Base-by-base conservation (phyloP, 2,329 filamentous ascomycete species). In the Aspergillus hiratsukae region DNA sequence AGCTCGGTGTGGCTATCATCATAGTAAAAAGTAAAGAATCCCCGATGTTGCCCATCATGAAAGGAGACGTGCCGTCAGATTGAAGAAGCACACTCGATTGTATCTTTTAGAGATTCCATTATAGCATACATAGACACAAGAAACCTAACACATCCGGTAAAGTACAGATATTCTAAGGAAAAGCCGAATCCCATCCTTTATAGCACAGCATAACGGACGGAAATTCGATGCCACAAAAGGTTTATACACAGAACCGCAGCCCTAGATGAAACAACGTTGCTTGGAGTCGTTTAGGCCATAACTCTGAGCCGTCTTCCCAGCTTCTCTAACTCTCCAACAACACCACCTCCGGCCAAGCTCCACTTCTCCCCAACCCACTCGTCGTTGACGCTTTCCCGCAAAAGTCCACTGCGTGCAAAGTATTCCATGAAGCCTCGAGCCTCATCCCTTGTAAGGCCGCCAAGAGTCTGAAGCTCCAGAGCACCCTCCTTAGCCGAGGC, bases 341-440 rank as follows among this genome's bases (percentile, higher is more conserved):
- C 83, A 17, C 92, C 92, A 66, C 88, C 86, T 23, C 91, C 91
- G 50, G 87, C 85, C 64, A 97, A 71, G 50, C 86, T 86, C 91
- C 92, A 96, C 77, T 90, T 90, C 80, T 95, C 89, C 23, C 82
- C 80, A 37, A 97, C 87, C 60, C 82, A 80, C 61, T 78, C 78
- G 68, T 92, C 86, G 66, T 89, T 87, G 51, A 97, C 81, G 48
- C 78, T 80, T 59, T 83, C 79, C 61, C 89, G 83, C 69, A 96
- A 72, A 70, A 96, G 80, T 11, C 93, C 94, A 72, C 90, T 95
- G 37, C 84, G 85, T 4, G 90, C 91, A 81, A 93, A 97, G 77
- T 97, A 97, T 78, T 97, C 91, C 85, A 97, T 87, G 64, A 96
- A 79, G 0, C 85, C 82, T 58, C 87, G 83, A 10, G 90, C 86